Evolutionary conservation across 352 stramenopile genomes (phyloP).

Genomic region (Thalassiosira allenii): DNA sequence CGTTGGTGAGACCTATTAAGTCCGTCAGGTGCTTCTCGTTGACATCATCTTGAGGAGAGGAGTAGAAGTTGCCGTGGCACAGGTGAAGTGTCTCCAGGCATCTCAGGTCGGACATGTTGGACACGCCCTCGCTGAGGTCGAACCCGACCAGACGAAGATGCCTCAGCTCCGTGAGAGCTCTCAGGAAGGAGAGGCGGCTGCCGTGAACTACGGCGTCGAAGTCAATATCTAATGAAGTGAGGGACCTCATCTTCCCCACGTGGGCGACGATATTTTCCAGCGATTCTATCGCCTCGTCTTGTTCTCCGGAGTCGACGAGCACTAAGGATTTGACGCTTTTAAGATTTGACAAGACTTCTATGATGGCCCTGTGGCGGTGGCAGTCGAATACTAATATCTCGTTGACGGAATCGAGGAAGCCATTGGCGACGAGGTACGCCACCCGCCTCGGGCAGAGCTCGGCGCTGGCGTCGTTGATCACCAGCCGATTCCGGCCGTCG

Average conservation of each 20-base stretch:
- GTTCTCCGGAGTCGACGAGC: constrained; percentile 28
- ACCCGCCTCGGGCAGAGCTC: constrained; percentile 35
- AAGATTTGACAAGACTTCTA: constrained; percentile 24
- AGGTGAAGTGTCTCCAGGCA: constrained; percentile 46
- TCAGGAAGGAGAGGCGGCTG: constrained; percentile 33
- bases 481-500: constrained; percentile 22
- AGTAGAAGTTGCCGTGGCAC: constrained; percentile 60
- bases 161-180: constrained; percentile 14
- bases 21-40: constrained; percentile 39
- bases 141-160: constrained; percentile 45
- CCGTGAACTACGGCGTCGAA: constrained; percentile 49
- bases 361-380: constrained; percentile 24
- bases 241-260: constrained; percentile 27
- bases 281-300: constrained; percentile 1
- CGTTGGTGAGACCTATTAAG: constrained; percentile 29
- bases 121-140: constrained; percentile 45
- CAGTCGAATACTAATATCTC: constrained; percentile 50
- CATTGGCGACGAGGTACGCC: constrained; percentile 30
- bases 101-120: constrained; percentile 17
- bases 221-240: constrained; percentile 41
- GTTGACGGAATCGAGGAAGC: constrained; percentile 39
- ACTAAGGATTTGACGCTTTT: constrained; percentile 32
- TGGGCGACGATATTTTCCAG: constrained; percentile 35
- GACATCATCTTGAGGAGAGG: constrained; percentile 41
- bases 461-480: constrained; percentile 39